Percentiles rank a stretch among this genome's conserved stretches.
phyloP scores from a whole-genome alignment of 2,329 filamentous ascomycete genomes.

The Clonostachys byssicola region DNA sequence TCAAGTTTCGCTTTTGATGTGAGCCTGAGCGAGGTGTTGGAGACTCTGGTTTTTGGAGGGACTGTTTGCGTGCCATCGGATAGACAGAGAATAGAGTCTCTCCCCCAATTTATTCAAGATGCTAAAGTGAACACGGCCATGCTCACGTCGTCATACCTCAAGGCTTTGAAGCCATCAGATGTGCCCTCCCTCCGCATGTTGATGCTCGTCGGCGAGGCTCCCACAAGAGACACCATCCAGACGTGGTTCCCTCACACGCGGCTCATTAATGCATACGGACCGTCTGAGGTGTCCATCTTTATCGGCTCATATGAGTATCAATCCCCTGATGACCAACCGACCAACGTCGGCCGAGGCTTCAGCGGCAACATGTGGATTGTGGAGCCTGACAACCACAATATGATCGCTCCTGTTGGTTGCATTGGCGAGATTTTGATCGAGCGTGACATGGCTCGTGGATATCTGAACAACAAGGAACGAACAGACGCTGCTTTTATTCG shows the following conservation, averaged over 20 bases:
- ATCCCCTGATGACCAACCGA: neutral
- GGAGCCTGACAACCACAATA: slow-evolving; percentile 6
- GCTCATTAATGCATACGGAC: slow-evolving; percentile 17
- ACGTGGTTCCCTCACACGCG: slow-evolving; percentile 16
- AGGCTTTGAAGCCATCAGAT: neutral
- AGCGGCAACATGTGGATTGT: slow-evolving; percentile 8
- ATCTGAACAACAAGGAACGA: slow-evolving; percentile 11
- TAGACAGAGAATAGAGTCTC: slow-evolving; percentile 5
- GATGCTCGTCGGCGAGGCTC: slow-evolving; percentile 11
- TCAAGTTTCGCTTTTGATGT: slow-evolving; percentile 47
- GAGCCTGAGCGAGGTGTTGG: slow-evolving; percentile 23
- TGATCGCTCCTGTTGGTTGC: slow-evolving; percentile 11
- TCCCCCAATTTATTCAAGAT: neutral
- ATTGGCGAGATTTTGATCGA: slow-evolving; percentile 15
- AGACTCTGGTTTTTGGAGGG: slow-evolving; percentile 10
- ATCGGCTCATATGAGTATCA: slow-evolving; percentile 17
- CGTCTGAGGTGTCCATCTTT: slow-evolving; percentile 7
- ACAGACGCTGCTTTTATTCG: slow-evolving; percentile 3
- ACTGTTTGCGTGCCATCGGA: slow-evolving; percentile 13
- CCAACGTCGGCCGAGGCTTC: slow-evolving; percentile 2
- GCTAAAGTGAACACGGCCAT: neutral
- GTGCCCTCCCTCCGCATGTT: slow-evolving; percentile 3
- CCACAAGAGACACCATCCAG: slow-evolving; percentile 19
- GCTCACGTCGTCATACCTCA: slow-evolving; percentile 2
- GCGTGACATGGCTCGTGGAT: slow-evolving; percentile 10